Conservation (phyloP, 345 rosid species). For the Acer campestre region DNA sequence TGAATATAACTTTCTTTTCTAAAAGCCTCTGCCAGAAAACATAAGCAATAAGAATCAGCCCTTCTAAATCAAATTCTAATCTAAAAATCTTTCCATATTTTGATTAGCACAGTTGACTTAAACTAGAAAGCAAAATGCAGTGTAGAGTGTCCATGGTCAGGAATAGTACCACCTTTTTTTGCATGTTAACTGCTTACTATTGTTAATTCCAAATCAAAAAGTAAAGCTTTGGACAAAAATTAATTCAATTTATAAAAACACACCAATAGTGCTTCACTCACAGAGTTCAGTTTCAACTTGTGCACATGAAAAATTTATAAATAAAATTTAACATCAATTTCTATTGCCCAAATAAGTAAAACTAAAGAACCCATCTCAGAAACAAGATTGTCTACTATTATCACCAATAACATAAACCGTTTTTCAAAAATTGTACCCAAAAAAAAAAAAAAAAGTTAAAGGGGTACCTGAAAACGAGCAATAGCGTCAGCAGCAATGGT, state of each 20-base stretch:
- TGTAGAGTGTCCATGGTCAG: neutral
- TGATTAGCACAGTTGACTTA: neutral
- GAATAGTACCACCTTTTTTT: neutral
- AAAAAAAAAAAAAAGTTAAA: neutral
- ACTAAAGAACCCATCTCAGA: neutral
- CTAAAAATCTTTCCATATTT: neutral
- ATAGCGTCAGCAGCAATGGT: slow-evolving; percentile 96
- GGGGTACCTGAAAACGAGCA: slow-evolving; percentile 85
- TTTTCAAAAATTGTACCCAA: neutral
- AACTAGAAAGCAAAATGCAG: neutral
- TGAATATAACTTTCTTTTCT: slow-evolving; percentile 77
- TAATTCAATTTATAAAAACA: neutral
- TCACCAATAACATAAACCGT: neutral
- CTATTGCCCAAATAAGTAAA: neutral
- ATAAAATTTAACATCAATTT: neutral
- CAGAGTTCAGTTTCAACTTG: neutral
- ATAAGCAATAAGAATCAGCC: slow-evolving; percentile 15
- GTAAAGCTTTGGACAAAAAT: neutral
- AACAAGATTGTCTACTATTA: neutral
- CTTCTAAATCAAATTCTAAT: neutral
- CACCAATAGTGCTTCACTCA: neutral
- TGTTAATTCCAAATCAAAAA: neutral
- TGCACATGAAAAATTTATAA: neutral
- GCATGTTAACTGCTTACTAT: slow-evolving; percentile 1
- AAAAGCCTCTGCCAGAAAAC: slow-evolving; percentile 74